Base-by-base conservation (phyloP, 306 rosid species). In the Lathyrus tuberosus region DNA sequence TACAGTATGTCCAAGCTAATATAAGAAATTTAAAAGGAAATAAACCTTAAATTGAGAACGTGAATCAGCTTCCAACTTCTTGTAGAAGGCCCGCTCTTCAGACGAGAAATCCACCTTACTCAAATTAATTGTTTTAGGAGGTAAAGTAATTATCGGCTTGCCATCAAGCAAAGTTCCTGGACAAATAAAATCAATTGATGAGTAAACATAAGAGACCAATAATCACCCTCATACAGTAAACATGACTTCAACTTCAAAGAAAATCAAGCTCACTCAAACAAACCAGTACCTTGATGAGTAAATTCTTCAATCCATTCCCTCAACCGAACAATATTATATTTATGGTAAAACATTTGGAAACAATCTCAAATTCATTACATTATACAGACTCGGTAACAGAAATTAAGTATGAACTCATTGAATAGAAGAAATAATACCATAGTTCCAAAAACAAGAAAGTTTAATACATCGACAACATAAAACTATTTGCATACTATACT, bases 41-140 rank as follows among this genome's bases (percentile, higher is more conserved):
- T 18, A 78, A 79, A 94, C 99, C 99, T 91, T 91, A 83, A 94
- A 94, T 69, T 79, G 94, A 73, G 84, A 35, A 4, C 95, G 97
- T 68, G 99, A 87, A 78, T 91, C 99, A 2, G 96, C 84, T 87
- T 94, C 99, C 81, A 94, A 85, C 74, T 87, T 89, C 56, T 78
- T 83, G 86, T 94, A 94, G 86, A 94, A 94, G 65, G 88, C 92
- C 48, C 99, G 92, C 83, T 94, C 99, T 83, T 87, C 97, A 47
- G 48, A 11, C 20, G 99, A 84, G 85, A 94, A 94, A 69, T 84
- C 87, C 78, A 89, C 97, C 84, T 86, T 91, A 65, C 65, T 70
- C 84, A 94, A 76, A 65, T 63, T 35, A 61, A 88, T 78, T 62
- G 84, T 86, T 80, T 94, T 94, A 35, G 95, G 92, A 15, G 99